Base-by-base conservation (phyloP, 768 basidiomycete genomes). In the Pseudohyphozyma bogoriensis region DNA sequence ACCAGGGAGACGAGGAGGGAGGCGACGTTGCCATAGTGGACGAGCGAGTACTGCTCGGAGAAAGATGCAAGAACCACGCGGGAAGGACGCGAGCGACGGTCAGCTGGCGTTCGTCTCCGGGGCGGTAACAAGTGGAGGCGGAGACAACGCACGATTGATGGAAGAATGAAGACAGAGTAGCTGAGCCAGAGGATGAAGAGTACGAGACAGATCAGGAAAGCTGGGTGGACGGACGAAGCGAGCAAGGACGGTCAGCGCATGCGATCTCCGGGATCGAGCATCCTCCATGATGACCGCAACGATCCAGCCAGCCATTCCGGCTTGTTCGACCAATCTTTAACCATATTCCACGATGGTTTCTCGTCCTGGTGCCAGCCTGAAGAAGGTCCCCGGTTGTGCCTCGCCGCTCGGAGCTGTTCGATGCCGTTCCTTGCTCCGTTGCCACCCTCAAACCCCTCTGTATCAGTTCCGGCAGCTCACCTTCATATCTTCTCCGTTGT, bases 1-100 rank as follows among this genome's bases (percentile, higher is more conserved):
- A 89, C 91, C 56, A 89, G 83, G 24, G 85, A 82, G 32, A 97
- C 88, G 62, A 93, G 87, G 15, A 95, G 77, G 39, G 90, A 74
- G 1, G 86, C 89, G 37, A 82, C 84, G 26, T 84, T 78, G 66
- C 90, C 76, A 72, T 90, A 92, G 12, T 73, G 70, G 9, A 73
- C 62, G 45, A 71, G 52, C 31, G 69, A 60, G 65, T 73, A 72
- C 68, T 71, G 59, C 10, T 3, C 26, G 33, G 44, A 11, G 44
- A 45, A 24, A 4, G 50, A 15, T 3, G 40, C 9, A 13, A n/a
- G 28, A 10, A 9, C 10, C 22, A 4, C 46, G 46, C 18, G 18
- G 28, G 28, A 26, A 36, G 35, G 35, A 31, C 46, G 49, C 32
- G 31, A 28, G 16, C 8, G 18, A 36, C 24, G 22, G 29, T n/a